Evolutionary conservation across 2,329 filamentous ascomycete species (phyloP).

Genomic region (Amauroascus niger): DNA sequence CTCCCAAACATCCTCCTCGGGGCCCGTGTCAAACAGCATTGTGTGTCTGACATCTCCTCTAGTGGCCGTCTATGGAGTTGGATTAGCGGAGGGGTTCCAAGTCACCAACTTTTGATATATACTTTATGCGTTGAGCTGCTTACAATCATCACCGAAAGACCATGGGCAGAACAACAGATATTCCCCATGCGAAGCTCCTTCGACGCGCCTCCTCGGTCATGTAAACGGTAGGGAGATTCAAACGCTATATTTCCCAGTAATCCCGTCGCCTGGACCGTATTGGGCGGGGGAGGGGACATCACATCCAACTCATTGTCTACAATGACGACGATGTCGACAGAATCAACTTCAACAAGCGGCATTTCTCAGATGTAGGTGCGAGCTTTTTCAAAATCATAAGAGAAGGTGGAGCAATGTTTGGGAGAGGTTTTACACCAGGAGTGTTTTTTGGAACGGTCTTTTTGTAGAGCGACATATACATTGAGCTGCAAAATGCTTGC

Average conservation of each 20-base stretch:
- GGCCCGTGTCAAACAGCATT: slow-evolving; percentile 47
- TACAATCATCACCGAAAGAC: slow-evolving; percentile 45
- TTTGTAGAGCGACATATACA: no score
- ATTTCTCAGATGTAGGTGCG: background rate
- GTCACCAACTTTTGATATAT: background rate
- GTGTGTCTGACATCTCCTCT: slow-evolving; percentile 38
- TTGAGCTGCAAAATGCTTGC: no score
- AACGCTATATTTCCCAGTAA: slow-evolving; percentile 37
- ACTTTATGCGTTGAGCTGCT: slow-evolving; percentile 10
- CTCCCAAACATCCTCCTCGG: slow-evolving; percentile 44
- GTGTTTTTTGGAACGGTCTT: no score
- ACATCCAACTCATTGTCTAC: slow-evolving; percentile 49
- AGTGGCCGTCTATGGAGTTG: slow-evolving; percentile 36
- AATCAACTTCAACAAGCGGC: slow-evolving; percentile 35
- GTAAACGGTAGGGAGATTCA: slow-evolving; percentile 26
- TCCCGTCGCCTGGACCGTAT: slow-evolving; percentile 37
- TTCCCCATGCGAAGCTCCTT: slow-evolving; percentile 43
- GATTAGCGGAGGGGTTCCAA: background rate
- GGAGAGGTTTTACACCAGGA: background rate
- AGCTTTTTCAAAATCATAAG: no score
- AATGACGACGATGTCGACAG: slow-evolving; percentile 42
- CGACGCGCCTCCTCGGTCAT: slow-evolving; percentile 34
- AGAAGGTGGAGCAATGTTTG: background rate
- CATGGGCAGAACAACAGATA: slow-evolving; percentile 47
- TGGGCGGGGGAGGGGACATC: slow-evolving; percentile 40